Percentiles rank a stretch among this genome's conserved stretches.
Conservation (phyloP, 345 rosid species). For the Camelina neglecta region DNA sequence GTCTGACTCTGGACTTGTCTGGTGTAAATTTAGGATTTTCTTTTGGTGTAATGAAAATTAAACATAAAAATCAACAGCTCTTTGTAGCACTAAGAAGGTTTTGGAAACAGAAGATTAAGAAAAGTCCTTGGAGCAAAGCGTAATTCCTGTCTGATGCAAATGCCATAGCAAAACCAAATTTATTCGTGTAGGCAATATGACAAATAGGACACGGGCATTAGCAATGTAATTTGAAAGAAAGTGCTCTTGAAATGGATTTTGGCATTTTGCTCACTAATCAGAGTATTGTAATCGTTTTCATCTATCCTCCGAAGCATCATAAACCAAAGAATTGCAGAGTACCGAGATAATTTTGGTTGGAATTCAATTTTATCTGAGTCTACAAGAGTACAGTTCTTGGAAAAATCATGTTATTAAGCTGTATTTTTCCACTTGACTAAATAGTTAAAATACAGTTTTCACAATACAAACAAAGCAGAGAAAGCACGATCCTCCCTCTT, state of each 20-base stretch:
- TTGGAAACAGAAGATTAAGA: not conserved
- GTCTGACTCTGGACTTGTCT: not conserved
- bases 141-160: not conserved
- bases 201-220: not conserved
- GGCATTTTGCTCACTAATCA: not conserved
- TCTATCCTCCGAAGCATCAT: not conserved
- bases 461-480: conserved; percentile 18
- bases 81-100: not conserved
- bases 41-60: not conserved
- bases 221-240: not conserved
- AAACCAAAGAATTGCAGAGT: not conserved
- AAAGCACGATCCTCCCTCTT: not conserved
- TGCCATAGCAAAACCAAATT: not conserved
- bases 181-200: not conserved
- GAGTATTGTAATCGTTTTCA: too few species aligned
- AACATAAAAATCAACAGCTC: not conserved
- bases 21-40: not conserved
- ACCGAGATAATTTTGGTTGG: conserved; percentile 2
- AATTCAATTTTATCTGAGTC: not conserved
- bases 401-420: not conserved
- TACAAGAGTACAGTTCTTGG: conserved; percentile 1
- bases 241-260: not conserved
- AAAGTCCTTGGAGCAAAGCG: not conserved
- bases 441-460: conserved; percentile 8
- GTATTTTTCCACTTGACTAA: not conserved